Evolutionary conservation across 2,329 filamentous ascomycete species (phyloP).

Genomic region (Fusarium verticillioides): DNA sequence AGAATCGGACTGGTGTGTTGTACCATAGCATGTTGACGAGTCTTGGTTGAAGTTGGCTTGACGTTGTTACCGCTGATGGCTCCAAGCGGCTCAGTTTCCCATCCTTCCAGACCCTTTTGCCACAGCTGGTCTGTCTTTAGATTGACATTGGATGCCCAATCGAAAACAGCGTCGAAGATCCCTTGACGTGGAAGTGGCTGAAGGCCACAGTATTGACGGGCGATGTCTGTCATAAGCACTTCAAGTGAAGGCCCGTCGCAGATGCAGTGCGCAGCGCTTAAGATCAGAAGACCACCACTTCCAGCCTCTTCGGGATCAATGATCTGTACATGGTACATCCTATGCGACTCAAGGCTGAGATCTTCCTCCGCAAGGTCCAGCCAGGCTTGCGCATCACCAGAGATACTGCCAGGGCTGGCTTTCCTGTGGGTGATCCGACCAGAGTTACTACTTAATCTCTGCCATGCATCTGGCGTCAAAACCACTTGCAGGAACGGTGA

Average conservation of each 20-base stretch:
- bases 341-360: background rate
- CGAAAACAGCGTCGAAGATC: background rate
- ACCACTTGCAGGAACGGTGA: constrained; percentile 9
- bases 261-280: constrained; percentile 21
- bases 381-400: background rate
- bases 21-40: constrained; percentile 1
- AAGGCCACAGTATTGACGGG: background rate
- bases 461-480: background rate
- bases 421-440: background rate
- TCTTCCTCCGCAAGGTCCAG: background rate
- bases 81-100: constrained; percentile 12
- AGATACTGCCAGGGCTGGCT: accelerated
- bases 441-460: accelerated
- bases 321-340: background rate
- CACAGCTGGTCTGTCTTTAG: constrained; percentile 1
- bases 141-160: background rate
- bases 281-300: background rate
- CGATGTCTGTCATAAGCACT: constrained; percentile 6
- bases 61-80: constrained; percentile 19
- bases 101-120: constrained; percentile 8
- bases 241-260: constrained; percentile 23
- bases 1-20: background rate
- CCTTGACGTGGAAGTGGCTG: background rate
- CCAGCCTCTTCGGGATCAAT: background rate
- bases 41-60: background rate